A percentile compares a stretch with the other conserved stretches of the same genome.
These are phyloP conservation scores for Podospora bellae-mahoneyi DNA, from an alignment of 495 filamentous ascomycete species.

Conservation along the genomic window DNA sequence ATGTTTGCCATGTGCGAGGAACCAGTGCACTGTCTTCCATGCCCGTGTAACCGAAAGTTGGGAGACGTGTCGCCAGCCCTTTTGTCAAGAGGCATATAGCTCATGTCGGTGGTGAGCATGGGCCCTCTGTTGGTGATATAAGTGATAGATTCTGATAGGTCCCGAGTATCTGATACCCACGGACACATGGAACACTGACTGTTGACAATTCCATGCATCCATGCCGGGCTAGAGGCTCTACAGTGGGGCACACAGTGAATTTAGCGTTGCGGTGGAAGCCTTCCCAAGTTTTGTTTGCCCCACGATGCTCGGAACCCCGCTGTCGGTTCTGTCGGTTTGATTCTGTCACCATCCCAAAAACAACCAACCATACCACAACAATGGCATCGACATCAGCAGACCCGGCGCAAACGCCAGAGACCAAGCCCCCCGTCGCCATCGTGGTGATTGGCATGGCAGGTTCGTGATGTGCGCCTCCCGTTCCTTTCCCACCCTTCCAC, in stretches of 20 bases:
- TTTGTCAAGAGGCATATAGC: neutral
- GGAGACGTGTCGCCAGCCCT: neutral
- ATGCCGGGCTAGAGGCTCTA: neutral
- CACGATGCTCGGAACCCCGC: neutral
- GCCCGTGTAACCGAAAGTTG: neutral
- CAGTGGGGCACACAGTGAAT: neutral
- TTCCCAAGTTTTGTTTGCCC: neutral
- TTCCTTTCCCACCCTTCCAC: neutral
- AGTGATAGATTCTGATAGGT: neutral
- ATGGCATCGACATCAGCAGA: conserved; percentile 9
- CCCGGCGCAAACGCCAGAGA: conserved; percentile 11
- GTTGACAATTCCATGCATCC: neutral
- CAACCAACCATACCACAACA: neutral
- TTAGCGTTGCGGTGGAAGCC: neutral
- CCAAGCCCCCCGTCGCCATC: conserved; percentile 56
- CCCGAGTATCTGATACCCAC: neutral
- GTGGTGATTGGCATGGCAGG: conserved; percentile 98
- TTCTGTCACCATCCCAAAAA: neutral
- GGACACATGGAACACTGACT: neutral
- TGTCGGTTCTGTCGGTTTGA: conserved; percentile 6
- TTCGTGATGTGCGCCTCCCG: conserved; percentile 24
- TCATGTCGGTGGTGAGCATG: neutral
- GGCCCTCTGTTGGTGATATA: neutral
- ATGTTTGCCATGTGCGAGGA: conserved; percentile 1
- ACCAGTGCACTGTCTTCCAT: neutral